Conservation (phyloP, 495 filamentous ascomycete genomes). For the Astrothelium macrocarpum region DNA sequence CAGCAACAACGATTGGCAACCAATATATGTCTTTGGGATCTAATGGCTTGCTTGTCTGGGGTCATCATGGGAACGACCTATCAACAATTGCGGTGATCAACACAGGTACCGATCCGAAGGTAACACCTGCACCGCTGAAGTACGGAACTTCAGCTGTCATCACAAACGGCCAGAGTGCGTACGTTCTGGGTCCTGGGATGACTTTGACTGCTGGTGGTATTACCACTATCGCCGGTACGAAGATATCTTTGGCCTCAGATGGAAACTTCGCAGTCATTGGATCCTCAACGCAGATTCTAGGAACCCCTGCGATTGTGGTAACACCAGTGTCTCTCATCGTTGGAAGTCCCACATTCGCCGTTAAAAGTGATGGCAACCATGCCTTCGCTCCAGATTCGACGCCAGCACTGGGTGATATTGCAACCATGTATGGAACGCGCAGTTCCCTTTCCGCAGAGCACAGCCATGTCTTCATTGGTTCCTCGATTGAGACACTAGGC, state of each 20-base stretch:
- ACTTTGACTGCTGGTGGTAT: conserved; percentile 22
- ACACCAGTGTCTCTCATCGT: not conserved
- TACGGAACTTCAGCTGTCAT: not conserved
- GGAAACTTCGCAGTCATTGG: not conserved
- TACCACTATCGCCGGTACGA: conserved; percentile 17
- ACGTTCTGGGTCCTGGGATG: not conserved
- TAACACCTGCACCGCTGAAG: not conserved
- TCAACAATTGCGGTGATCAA: not conserved
- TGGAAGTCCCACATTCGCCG: not conserved
- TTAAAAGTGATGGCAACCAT: not conserved
- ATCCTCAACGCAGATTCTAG: not conserved
- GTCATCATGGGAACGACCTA: not conserved
- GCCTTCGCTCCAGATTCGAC: not conserved
- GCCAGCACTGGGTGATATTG: not conserved
- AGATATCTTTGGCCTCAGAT: not conserved
- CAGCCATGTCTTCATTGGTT: not conserved
- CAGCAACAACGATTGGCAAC: conserved; percentile 3
- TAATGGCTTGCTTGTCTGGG: not conserved
- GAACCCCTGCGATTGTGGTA: not conserved
- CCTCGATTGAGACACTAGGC: not conserved
- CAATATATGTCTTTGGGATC: not conserved
- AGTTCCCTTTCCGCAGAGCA: not conserved
- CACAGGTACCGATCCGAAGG: not conserved
- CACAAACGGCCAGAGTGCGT: not conserved
- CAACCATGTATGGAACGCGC: not conserved